Percentiles rank a stretch among this genome's conserved stretches.
Evolutionary conservation across 2,329 filamentous ascomycete genomes (phyloP).

Genomic region (Penicillium sp.): DNA sequence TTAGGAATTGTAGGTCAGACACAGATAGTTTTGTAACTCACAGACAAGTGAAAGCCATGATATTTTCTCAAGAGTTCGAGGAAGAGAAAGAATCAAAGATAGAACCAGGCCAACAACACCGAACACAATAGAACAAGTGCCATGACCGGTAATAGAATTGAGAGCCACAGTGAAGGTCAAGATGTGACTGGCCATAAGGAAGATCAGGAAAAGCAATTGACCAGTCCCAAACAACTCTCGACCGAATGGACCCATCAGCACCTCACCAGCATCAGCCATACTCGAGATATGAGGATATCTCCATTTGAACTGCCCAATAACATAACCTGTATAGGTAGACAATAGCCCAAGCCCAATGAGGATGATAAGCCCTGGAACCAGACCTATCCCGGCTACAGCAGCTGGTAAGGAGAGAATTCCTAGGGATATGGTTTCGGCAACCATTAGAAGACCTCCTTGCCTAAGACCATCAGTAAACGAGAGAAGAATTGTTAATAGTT

Average conservation of each 20-base stretch:
- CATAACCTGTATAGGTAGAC: slow-evolving; percentile 34
- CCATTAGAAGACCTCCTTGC: slow-evolving; percentile 44
- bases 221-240: too few relatives aligned
- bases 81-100: slow-evolving; percentile 58
- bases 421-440: slow-evolving; percentile 57
- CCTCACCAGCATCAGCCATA: too few relatives aligned
- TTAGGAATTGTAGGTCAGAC: not conserved
- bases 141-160: slow-evolving; percentile 60
- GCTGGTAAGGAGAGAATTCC: slow-evolving; percentile 56
- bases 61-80: slow-evolving; percentile 59
- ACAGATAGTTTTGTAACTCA: slow-evolving; percentile 2
- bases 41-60: slow-evolving; percentile 59
- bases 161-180: slow-evolving; percentile 55
- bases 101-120: slow-evolving; percentile 57
- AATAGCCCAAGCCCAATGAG: slow-evolving; percentile 53
- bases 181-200: too few relatives aligned
- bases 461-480: not conserved
- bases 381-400: slow-evolving; percentile 52
- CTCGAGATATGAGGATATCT: too few relatives aligned
- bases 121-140: slow-evolving; percentile 62
- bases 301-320: too few relatives aligned
- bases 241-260: too few relatives aligned
- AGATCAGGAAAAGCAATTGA: too few relatives aligned
- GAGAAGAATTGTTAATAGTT: not conserved
- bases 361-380: slow-evolving; percentile 54